These are phyloP conservation scores for Colletotrichum eremochloae DNA, from an alignment of 2,329 filamentous ascomycete species.

Conservation along the genomic window DNA sequence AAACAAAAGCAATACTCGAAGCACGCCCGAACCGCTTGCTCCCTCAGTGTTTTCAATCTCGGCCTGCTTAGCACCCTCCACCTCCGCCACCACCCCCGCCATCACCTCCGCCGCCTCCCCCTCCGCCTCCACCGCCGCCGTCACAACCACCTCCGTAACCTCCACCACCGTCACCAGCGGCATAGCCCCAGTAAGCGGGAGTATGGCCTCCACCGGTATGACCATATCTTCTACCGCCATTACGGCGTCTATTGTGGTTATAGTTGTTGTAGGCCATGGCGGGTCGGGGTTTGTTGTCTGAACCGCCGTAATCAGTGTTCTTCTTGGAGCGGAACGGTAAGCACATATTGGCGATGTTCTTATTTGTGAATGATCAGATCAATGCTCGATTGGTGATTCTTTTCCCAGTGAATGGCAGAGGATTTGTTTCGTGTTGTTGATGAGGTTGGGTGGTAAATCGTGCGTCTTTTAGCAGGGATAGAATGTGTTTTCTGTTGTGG, in stretches of 20 bases:
- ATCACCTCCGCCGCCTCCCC: not conserved
- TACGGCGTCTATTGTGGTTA: not conserved
- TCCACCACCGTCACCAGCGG: not conserved
- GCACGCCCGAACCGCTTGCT: not conserved
- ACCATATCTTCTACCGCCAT: not conserved
- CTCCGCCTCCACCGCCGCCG: not conserved
- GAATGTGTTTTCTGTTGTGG: not conserved
- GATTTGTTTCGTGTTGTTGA: not conserved
- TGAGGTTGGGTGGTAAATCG: not conserved
- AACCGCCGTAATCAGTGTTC: not conserved
- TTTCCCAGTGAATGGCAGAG: not conserved
- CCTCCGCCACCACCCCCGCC: not conserved
- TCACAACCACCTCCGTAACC: constrained; percentile 2
- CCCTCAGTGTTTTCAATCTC: too few relatives aligned
- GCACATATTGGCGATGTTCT: not conserved
- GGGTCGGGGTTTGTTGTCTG: constrained; percentile 1
- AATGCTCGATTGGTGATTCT: too few relatives aligned
- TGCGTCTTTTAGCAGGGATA: not conserved
- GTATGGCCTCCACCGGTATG: not conserved
- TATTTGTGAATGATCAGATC: not conserved
- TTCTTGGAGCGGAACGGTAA: constrained; percentile 22
- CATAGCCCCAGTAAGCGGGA: not conserved
- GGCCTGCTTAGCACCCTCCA: not conserved
- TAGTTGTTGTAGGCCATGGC: not conserved
- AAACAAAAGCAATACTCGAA: not conserved